phyloP scores from a whole-genome alignment of 139 green algal species.

The Microglena sp. region DNA sequence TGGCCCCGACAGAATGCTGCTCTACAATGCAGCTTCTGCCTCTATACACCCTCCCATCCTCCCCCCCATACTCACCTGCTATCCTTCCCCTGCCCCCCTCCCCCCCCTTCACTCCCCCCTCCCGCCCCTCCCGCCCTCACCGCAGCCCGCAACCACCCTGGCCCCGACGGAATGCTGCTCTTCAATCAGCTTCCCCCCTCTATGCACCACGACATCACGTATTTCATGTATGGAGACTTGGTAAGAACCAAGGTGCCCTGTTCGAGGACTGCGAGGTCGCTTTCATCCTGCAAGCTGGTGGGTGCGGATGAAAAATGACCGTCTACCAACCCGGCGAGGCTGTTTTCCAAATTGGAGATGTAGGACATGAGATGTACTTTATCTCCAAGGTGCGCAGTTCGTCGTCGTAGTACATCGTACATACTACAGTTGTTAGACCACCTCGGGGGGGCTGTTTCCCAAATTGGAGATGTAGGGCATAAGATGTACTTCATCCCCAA shows the following conservation, averaged over 20 bases:
- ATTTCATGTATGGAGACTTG: slow-evolving; percentile 33
- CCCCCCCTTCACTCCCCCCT: too few relatives aligned
- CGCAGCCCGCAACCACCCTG: slow-evolving; percentile 26
- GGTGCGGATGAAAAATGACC: slow-evolving; percentile 32
- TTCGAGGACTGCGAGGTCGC: slow-evolving; percentile 41
- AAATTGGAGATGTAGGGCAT: slow-evolving; percentile 42
- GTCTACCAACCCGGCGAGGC: slow-evolving; percentile 42
- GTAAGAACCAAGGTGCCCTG: slow-evolving; percentile 46
- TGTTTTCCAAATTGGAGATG: slow-evolving; percentile 46
- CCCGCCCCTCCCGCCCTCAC: too few relatives aligned
- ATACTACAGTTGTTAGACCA: too few relatives aligned
- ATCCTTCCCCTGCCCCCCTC: too few relatives aligned
- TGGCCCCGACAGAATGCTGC: too few relatives aligned
- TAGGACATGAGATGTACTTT: slow-evolving; percentile 52
- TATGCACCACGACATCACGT: slow-evolving; percentile 43
- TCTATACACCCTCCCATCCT: too few relatives aligned
- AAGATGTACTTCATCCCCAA: slow-evolving; percentile 58
- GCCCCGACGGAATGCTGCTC: slow-evolving; percentile 42
- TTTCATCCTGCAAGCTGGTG: slow-evolving; percentile 46
- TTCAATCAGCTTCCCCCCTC: slow-evolving; percentile 37
- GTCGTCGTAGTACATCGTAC: too few relatives aligned
- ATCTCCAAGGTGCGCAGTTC: slow-evolving; percentile 49
- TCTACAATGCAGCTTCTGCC: too few relatives aligned
- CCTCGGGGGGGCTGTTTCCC: slow-evolving; percentile 41
- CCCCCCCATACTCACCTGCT: too few relatives aligned